Evolutionary conservation across 78 protist species (phyloP).

Genomic region (Planoprotostelium fungivorum): DNA sequence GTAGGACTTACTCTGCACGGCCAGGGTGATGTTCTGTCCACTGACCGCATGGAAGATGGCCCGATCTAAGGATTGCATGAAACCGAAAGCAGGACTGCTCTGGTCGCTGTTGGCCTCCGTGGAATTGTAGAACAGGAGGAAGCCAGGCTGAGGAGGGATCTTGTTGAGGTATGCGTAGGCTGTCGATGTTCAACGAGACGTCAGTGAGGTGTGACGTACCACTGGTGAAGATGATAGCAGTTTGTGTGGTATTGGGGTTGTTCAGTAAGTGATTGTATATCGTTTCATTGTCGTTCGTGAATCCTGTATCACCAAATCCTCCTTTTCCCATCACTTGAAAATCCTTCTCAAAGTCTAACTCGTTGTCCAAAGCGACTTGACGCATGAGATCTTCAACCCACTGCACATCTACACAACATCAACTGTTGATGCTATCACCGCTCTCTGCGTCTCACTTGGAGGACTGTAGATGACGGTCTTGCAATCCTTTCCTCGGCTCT

Average conservation of each 20-base stretch:
- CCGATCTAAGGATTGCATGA: neutral
- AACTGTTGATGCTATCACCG: neutral
- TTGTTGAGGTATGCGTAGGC: neutral
- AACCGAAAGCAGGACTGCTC: conserved; percentile 1
- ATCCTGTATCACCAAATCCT: neutral
- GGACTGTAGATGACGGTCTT: neutral
- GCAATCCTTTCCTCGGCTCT: neutral
- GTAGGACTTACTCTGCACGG: neutral
- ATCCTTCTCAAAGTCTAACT: neutral
- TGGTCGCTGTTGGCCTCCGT: neutral
- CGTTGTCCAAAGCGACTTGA: neutral
- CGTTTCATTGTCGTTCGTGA: neutral
- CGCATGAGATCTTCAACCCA: conserved; percentile 9
- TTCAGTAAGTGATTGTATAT: neutral
- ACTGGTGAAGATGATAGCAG: conserved; percentile 4
- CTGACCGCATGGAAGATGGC: neutral
- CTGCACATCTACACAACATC: neutral
- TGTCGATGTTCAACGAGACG: neutral
- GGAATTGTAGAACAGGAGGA: conserved; percentile 2
- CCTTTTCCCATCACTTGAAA: neutral
- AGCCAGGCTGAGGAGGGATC: neutral
- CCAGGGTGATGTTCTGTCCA: neutral
- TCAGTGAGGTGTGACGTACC: neutral
- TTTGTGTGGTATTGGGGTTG: conserved; percentile 9
- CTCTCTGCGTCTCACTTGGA: neutral